A percentile compares a stretch with the other conserved stretches of the same genome.
These are phyloP conservation scores for Plantago major DNA, from an alignment of 257 asterid genomes.

Conservation along the genomic window DNA sequence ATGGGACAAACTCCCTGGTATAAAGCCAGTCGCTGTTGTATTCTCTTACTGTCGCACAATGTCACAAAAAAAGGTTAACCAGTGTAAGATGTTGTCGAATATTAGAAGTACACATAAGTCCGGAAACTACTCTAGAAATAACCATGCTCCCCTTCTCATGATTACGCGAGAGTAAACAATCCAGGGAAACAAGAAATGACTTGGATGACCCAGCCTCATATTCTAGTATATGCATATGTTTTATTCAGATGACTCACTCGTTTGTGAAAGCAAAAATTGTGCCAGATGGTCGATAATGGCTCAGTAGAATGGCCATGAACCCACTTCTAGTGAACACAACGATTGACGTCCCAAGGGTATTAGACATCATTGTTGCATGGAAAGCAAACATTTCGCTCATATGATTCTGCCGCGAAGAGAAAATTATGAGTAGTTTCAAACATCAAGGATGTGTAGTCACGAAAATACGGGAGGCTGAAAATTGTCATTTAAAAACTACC, in stretches of 20 bases:
- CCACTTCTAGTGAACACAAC: slow-evolving; percentile 95
- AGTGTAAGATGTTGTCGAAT: not conserved
- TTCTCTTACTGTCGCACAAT: slow-evolving; percentile 63
- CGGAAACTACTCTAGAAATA: not conserved
- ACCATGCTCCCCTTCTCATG: not conserved
- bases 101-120: not conserved
- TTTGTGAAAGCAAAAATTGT: slow-evolving; percentile 94
- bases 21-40: slow-evolving; percentile 86
- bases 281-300: slow-evolving; percentile 96
- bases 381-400: slow-evolving; percentile 98
- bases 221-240: not conserved
- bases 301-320: slow-evolving; percentile 87
- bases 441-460: slow-evolving; percentile 4
- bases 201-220: not conserved
- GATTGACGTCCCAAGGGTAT: slow-evolving; percentile 87
- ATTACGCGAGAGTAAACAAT: not conserved
- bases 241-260: slow-evolving; percentile 53
- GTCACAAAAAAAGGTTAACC: slow-evolving; percentile 12
- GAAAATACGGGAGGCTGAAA: not conserved
- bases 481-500: not conserved
- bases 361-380: slow-evolving; percentile 97
- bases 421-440: slow-evolving; percentile 13
- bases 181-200: not conserved
- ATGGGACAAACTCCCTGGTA: slow-evolving; percentile 96
- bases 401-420: slow-evolving; percentile 63